These are phyloP conservation scores for Coniferiporia weirii DNA, from an alignment of 1,284 basidiomycete species.

Conservation along the genomic window DNA sequence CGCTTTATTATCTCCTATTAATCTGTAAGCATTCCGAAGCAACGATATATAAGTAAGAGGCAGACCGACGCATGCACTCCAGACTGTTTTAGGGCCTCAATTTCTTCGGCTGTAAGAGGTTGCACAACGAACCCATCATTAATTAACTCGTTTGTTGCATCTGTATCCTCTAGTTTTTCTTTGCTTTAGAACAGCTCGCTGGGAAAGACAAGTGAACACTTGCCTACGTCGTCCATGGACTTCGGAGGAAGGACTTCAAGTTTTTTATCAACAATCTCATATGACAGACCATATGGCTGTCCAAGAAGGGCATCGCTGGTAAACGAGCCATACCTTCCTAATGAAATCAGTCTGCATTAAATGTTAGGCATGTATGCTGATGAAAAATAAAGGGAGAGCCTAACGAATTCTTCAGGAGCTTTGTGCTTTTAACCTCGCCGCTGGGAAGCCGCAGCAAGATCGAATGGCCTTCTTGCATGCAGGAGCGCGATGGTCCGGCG, in stretches of 20 bases:
- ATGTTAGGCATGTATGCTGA: slow-evolving; percentile 1
- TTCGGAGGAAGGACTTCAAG: slow-evolving; percentile 57
- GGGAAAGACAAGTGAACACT: slow-evolving; percentile 20
- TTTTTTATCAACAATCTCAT: slow-evolving; percentile 69
- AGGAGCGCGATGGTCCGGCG: slow-evolving; percentile 18
- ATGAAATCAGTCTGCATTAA: slow-evolving; percentile 47
- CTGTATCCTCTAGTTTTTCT: slow-evolving; percentile 68
- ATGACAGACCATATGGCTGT: slow-evolving; percentile 71
- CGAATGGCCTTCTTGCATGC: slow-evolving; percentile 55
- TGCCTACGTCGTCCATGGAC: slow-evolving; percentile 71
- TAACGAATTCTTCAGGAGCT: slow-evolving; percentile 62
- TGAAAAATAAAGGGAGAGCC: slow-evolving; percentile 24
- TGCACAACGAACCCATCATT: slow-evolving; percentile 77
- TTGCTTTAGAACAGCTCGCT: not conserved
- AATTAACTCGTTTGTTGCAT: slow-evolving; percentile 86
- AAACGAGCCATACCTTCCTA: slow-evolving; percentile 76
- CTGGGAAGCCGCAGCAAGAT: slow-evolving; percentile 66
- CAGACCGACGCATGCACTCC: slow-evolving; percentile 70
- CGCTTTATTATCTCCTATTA: slow-evolving; percentile 84
- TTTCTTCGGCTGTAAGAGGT: slow-evolving; percentile 75
- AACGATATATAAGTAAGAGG: slow-evolving; percentile 2
- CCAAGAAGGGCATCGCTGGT: slow-evolving; percentile 61
- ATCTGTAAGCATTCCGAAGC: slow-evolving; percentile 15
- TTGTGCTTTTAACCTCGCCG: slow-evolving; percentile 61
- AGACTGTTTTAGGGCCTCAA: slow-evolving; percentile 71